Base-by-base conservation (phyloP, 2,329 filamentous ascomycete genomes). In the Colletotrichum sansevieriae region DNA sequence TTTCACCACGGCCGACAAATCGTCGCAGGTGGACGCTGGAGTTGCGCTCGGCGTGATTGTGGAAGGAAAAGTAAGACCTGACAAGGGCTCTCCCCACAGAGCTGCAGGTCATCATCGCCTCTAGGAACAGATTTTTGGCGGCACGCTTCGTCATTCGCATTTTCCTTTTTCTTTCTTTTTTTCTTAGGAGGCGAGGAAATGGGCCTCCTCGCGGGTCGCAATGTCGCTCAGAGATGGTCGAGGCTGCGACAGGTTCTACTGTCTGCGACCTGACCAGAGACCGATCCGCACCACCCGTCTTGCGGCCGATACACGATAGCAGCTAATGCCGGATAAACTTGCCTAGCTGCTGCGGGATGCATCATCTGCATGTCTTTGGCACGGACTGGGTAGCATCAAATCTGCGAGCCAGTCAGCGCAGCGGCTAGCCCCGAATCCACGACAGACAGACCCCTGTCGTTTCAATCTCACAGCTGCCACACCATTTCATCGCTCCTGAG, bases 11-110 rank as follows among this genome's bases (percentile, higher is more conserved):
- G 52, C 57, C 41, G 61, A 66, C 11, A 57, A 68, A 20, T 57
- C 64, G n/a, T 62, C 61, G 61, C 64, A 71, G 52, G 51, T 46
- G 46, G 70, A 72, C 39, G 70, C 70, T 37, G 70, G 70, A 25
- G 55, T 72, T 5, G 70, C 70, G 13, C 70, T 72, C 35, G 70
- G 70, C 49, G 70, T 72, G 54, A 65, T 72, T 35, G 70, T 72
- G 56, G 70, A 72, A 63, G 65, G 70, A 52, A 70, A 63, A 57
- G 56, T 60, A 54, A 63, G 58, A 68, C 43, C 51, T 39, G 52
- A 55, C 64, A 57, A 58, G 51, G 52, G 13, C 35, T 37, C 69
- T 60, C 47, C 63, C 33, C 52, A 55, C 59, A 63, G 47, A 70
- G 52, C 70, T 70, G 70, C 67, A 58, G 67, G 67, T 63, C 57